phyloP scores from a whole-genome alignment of 1,139 yeast genomes.

The Hemisphaericaspora xylanilytica region DNA sequence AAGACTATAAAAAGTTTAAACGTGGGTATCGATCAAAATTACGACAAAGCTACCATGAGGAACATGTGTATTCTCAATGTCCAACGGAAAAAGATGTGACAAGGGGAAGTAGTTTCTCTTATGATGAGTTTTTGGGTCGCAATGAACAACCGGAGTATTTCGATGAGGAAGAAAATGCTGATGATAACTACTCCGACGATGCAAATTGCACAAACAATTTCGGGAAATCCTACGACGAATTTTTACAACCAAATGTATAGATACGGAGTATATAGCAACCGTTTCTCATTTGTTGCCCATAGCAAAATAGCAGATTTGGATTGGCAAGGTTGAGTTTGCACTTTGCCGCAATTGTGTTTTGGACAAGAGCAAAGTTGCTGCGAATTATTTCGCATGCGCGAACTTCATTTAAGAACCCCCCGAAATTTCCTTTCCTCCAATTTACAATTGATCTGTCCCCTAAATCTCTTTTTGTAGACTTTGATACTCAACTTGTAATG shows the following conservation, averaged over 20 bases:
- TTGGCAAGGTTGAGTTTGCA: too few species aligned
- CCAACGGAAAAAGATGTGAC: neutral
- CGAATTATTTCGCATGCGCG: too few species aligned
- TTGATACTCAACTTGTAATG: constrained; percentile 20
- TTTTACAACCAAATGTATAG: constrained; percentile 24
- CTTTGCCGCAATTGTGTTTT: too few species aligned
- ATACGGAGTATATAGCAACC: too few species aligned
- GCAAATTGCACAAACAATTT: constrained; percentile 35
- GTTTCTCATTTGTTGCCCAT: too few species aligned
- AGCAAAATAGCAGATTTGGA: too few species aligned
- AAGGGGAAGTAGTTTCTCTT: constrained; percentile 16
- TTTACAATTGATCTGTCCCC: too few species aligned
- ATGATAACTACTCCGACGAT: constrained; percentile 36
- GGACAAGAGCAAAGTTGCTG: too few species aligned
- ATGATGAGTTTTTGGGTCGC: constrained; percentile 36
- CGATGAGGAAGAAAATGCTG: constrained; percentile 32
- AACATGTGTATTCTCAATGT: neutral
- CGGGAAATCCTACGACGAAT: constrained; percentile 38
- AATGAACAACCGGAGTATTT: constrained; percentile 41
- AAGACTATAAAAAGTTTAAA: constrained; percentile 31
- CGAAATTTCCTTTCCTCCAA: too few species aligned
- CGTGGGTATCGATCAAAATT: constrained; percentile 12
- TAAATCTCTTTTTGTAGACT: neutral
- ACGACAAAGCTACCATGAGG: constrained; percentile 8
- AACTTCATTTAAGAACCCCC: too few species aligned